phyloP scores from a whole-genome alignment of 345 rosid genomes.

The Limnanthes douglasii region DNA sequence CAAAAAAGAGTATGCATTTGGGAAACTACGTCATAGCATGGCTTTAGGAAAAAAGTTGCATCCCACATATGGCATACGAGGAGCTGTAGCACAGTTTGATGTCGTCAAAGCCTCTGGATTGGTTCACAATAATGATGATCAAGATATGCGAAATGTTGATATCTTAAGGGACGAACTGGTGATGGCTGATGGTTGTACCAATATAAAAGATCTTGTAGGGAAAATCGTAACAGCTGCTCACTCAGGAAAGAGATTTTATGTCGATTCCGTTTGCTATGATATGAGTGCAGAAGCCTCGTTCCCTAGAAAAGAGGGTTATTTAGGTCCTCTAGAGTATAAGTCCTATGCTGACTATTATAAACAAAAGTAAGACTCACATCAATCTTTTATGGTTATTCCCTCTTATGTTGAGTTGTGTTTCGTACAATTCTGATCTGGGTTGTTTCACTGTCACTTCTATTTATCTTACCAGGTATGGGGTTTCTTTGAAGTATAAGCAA shows the following conservation, averaged over 20 bases:
- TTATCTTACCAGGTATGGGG: conserved; percentile 65
- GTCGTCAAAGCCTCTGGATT: conserved; percentile 88
- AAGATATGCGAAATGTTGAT: conserved; percentile 22
- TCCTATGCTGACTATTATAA: conserved; percentile 86
- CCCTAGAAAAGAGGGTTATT: conserved; percentile 98
- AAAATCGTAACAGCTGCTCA: conserved; percentile 92
- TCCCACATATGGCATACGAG: conserved; percentile 97
- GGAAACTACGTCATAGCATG: conserved; percentile 83
- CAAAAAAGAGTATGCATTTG: conserved; percentile 95
- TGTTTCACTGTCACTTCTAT: conserved; percentile 18
- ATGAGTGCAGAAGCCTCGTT: conserved; percentile 93
- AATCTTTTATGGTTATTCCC: background rate
- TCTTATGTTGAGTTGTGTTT: background rate
- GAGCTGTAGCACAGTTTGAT: conserved; percentile 92
- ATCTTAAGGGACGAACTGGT: conserved; percentile 30
- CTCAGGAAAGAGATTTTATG: conserved; percentile 97
- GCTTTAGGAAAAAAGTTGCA: conserved; percentile 80
- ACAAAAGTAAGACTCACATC: conserved; percentile 53
- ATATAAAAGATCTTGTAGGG: conserved; percentile 57
- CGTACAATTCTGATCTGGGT: background rate
- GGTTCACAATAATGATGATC: conserved; percentile 46
- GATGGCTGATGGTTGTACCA: conserved; percentile 67
- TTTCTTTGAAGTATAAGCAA: conserved; percentile 47
- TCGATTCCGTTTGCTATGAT: conserved; percentile 70
- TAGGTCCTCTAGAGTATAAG: conserved; percentile 93